phyloP scores from a whole-genome alignment of 2,329 filamentous ascomycete genomes.

The Monilinia laxa region DNA sequence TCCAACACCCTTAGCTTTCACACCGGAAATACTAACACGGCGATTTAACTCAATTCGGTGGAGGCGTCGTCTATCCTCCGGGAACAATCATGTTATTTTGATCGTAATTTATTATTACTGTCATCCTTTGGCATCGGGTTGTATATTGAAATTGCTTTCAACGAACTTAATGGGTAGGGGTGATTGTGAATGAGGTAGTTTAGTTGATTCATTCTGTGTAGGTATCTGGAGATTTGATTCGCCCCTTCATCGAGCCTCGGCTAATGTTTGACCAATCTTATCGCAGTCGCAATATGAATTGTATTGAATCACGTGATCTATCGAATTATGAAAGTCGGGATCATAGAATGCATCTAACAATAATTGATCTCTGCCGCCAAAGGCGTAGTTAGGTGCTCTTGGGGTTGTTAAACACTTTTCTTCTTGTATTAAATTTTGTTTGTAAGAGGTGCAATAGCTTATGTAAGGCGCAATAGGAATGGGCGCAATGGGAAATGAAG shows the following conservation, averaged over 20 bases:
- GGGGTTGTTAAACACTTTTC: not conserved
- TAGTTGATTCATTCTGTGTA: not conserved
- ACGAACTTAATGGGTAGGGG: not conserved
- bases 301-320: not conserved
- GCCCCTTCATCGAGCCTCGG: slow-evolving; percentile 3
- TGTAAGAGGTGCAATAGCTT: slow-evolving; percentile 1
- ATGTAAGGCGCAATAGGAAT: slow-evolving; percentile 8
- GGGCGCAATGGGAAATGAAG: slow-evolving; percentile 17
- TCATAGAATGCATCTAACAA: not conserved
- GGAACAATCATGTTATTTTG: not conserved
- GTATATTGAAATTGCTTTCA: not conserved
- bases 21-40: not conserved
- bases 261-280: not conserved
- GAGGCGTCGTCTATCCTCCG: not conserved
- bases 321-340: not conserved
- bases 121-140: not conserved
- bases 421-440: not conserved
- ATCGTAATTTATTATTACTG: not conserved
- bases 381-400: not conserved
- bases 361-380: not conserved
- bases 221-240: not conserved
- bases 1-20: not conserved
- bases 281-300: not conserved
- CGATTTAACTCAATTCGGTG: not conserved
- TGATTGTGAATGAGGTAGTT: not conserved